Evolutionary conservation across 2,329 filamentous ascomycete genomes (phyloP), one percentile per base, ranked within the genome.

Genomic region (Diaporthe caulivora): DNA sequence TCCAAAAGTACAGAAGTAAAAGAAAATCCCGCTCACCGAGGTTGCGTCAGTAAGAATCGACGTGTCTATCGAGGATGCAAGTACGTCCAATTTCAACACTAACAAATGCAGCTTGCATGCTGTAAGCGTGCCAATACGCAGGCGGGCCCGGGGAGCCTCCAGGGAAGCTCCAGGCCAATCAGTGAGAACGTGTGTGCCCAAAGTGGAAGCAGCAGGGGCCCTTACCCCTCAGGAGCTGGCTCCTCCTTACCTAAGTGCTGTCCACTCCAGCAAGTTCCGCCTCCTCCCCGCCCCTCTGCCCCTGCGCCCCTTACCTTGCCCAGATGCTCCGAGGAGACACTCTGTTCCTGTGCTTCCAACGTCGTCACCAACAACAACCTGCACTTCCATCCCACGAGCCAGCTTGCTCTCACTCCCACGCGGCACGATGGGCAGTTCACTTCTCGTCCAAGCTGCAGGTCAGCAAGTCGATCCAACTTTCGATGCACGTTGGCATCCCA

Each of bases 161-260:
- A 51, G 44, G 21, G 17, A 7, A 21, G 44, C 31, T 51, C 44
- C 44, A 65, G 62, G 62, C 62, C 62, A 65, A 65, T 65, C 44
- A 51, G 13, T 65, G 21, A 4, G 13, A 65, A 34, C 29, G 8
- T 44, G 44, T 8, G 5, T 40, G 44, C 62, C 62, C 44, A 65
- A 65, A 65, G 21, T 11, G 62, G 62, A 49, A 65, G 62, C 51
- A 8, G 15, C 29, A 37, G 40, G 62, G 62, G 62, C 8, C 8
- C n/a, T 2, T 37, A 37, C 44, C 62, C 44, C 44, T 65, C 44
- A 65, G 62, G 17, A 65, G 62, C 62, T 51, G 21, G 31, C 62
- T 65, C 21, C 62, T 26, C 24, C 13, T 13, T n/a, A n/a, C 37
- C 37, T 13, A n/a, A n/a, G n/a, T 40, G 7, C 5, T 34, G 34